These are phyloP conservation scores for Vigna trinervia DNA, from an alignment of 306 rosid genomes.

Conservation along the genomic window DNA sequence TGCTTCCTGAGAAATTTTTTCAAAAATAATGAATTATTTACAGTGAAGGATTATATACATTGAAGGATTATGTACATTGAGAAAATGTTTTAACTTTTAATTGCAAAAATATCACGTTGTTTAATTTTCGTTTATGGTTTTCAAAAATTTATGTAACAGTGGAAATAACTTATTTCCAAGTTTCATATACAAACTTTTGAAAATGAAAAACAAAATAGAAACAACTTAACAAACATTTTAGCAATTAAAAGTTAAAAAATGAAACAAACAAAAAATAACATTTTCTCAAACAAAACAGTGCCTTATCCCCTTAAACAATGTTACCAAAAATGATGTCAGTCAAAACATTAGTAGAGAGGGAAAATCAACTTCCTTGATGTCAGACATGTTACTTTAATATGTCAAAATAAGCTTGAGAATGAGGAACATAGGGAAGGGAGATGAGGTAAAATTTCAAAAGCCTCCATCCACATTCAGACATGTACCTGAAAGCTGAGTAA, in stretches of 20 bases:
- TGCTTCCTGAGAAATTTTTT: not conserved
- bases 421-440: not conserved
- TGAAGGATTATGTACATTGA: not conserved
- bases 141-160: not conserved
- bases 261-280: not conserved
- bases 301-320: not conserved
- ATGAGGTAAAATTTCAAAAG: constrained; percentile 23
- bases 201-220: not conserved
- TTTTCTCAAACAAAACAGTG: not conserved
- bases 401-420: constrained; percentile 28
- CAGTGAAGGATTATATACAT: too few species aligned
- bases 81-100: not conserved
- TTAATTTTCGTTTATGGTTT: not conserved
- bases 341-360: constrained; percentile 4
- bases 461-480: constrained; percentile 40
- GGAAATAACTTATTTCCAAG: not conserved
- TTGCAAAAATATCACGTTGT: not conserved
- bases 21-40: not conserved
- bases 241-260: not conserved
- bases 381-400: constrained; percentile 11
- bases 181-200: not conserved
- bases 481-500: constrained; percentile 92
- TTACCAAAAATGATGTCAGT: not conserved
- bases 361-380: constrained; percentile 23
- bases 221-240: not conserved